These are phyloP conservation scores for Lumnitzera littorea DNA, from an alignment of 345 rosid genomes.

Conservation along the genomic window DNA sequence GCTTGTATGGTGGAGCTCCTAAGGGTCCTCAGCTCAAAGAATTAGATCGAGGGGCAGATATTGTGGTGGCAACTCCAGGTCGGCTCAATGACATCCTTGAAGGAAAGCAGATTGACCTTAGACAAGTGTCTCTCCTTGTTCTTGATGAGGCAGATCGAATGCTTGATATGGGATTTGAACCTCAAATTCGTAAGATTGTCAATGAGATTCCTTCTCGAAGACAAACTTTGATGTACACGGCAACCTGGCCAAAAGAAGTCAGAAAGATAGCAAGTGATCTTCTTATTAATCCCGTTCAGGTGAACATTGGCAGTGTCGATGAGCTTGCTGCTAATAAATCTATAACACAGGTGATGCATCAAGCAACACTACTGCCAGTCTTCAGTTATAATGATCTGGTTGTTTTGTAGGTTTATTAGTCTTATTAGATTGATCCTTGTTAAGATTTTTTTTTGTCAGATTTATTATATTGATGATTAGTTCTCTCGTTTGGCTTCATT, in stretches of 20 bases:
- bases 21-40: slow-evolving; percentile 83
- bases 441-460: too few relatives aligned
- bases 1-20: slow-evolving; percentile 98
- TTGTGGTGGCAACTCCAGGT: slow-evolving; percentile 99
- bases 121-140: slow-evolving; percentile 84
- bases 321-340: slow-evolving; percentile 95
- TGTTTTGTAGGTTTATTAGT: too few relatives aligned
- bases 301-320: slow-evolving; percentile 91
- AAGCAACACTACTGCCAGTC: too few relatives aligned
- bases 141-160: slow-evolving; percentile 98
- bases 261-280: slow-evolving; percentile 88
- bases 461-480: too few relatives aligned
- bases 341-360: slow-evolving; percentile 69
- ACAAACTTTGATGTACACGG: slow-evolving; percentile 95
- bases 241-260: slow-evolving; percentile 98
- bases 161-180: slow-evolving; percentile 99
- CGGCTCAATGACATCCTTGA: slow-evolving; percentile 92
- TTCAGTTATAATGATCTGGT: too few relatives aligned
- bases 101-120: slow-evolving; percentile 69
- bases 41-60: slow-evolving; percentile 83
- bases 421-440: background rate
- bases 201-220: slow-evolving; percentile 86
- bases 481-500: too few relatives aligned
- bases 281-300: slow-evolving; percentile 89
- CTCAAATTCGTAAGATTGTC: slow-evolving; percentile 93